Evolutionary conservation across 176 grass and related monocot species (phyloP), one percentile per base, ranked within the genome.

Genomic region (Tuctoria greenei): DNA sequence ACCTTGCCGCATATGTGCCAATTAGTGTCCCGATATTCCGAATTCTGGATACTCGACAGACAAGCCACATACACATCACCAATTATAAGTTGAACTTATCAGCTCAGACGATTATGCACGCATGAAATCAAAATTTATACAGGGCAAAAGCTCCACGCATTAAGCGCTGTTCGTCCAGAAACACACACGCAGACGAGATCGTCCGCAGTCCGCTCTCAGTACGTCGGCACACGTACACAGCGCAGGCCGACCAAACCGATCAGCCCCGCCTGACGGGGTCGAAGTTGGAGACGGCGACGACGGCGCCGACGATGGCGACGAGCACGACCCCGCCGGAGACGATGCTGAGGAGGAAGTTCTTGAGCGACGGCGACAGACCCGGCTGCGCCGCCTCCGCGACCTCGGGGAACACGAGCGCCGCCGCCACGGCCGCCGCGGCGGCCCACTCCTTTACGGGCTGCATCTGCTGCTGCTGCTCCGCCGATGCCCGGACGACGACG

Each of bases 291-390:
- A 85, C 60, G 27, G 74, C 74, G 74, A 78, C 59, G 58, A 84
- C 81, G 38, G 72, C 86, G 71, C 86, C 86, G 61, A 80, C 72
- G 64, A 88, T 72, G 45, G 41, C 86, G 37, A 54, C 16, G 9
- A 88, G 71, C 81, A 84, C 81, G 39, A 89, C 77, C 49, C 77
- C 72, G 54, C 86, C 72, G 49, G 86, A 74, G 23, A 75, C 39
- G 39, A 89, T 89, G 71, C 76, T 89, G 69, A 84, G 77, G 27
- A 84, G 58, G 81, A 88, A 88, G 81, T 88, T 88, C 81, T 88
- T 88, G 36, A 88, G 81, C 71, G 77, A 88, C 62, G 86, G 81
- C 38, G 86, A 72, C 27, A 81, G 24, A 12, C 47, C 81, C 4
- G 81, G 81, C 15, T 47, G 8, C 40, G 81, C 71, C 4, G 76